A percentile compares a stretch with the other conserved stretches of the same genome.
Conservation (phyloP, 805 yeast genomes). For the Metschnikowia sp. region DNA sequence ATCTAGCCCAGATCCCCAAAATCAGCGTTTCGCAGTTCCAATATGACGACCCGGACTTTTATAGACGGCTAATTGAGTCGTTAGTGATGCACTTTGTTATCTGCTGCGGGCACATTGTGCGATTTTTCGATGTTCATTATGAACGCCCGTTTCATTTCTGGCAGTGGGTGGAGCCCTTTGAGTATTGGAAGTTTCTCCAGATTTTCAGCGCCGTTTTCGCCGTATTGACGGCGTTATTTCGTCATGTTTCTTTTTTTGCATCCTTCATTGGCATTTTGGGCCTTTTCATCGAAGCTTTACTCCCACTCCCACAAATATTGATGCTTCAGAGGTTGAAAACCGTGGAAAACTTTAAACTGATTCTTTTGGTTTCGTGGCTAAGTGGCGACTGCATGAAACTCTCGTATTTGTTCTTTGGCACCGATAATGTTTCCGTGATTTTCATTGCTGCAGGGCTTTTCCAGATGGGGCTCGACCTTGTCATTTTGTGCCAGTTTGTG, state of each 20-base stretch:
- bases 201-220: slow-evolving; percentile 42
- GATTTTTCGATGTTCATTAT: slow-evolving; percentile 69
- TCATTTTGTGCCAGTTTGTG: slow-evolving; percentile 70
- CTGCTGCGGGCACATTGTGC: slow-evolving; percentile 33
- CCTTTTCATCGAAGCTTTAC: slow-evolving; percentile 64
- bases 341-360: slow-evolving; percentile 73
- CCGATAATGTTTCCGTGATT: slow-evolving; percentile 60
- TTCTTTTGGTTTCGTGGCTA: slow-evolving; percentile 78
- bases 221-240: slow-evolving; percentile 39
- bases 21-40: slow-evolving; percentile 7
- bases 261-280: slow-evolving; percentile 58
- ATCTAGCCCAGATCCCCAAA: slow-evolving; percentile 19
- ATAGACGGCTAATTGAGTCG: slow-evolving; percentile 4
- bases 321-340: slow-evolving; percentile 62
- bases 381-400: slow-evolving; percentile 84
- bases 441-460: slow-evolving; percentile 71
- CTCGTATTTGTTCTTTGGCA: slow-evolving; percentile 70
- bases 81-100: slow-evolving; percentile 12
- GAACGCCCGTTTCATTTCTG: slow-evolving; percentile 67
- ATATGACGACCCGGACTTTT: slow-evolving; percentile 10
- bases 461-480: slow-evolving; percentile 72
- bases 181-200: slow-evolving; percentile 54
- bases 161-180: slow-evolving; percentile 72
- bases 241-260: slow-evolving; percentile 37
- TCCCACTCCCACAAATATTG: slow-evolving; percentile 79